Evolutionary conservation across 176 grass and related monocot genomes (phyloP).

Genomic region (Lolium perenne): DNA sequence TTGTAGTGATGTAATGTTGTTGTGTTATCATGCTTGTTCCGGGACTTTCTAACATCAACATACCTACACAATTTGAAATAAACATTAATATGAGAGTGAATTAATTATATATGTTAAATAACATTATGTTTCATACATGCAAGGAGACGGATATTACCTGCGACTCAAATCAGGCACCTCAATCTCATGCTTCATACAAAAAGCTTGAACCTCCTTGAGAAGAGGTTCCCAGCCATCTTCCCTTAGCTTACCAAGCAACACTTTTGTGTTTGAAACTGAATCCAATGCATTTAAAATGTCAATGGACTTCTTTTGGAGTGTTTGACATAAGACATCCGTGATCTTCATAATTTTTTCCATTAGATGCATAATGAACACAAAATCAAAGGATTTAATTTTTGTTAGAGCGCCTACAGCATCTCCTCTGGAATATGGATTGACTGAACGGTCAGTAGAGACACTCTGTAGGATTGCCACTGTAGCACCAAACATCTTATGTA

Average conservation of each 20-base stretch:
- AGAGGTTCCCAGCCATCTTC: too few relatives aligned
- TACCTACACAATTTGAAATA: not conserved
- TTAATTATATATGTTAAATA: not conserved
- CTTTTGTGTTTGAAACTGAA: too few relatives aligned
- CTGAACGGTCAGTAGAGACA: not conserved
- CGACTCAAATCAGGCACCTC: too few relatives aligned
- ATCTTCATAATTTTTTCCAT: constrained; percentile 6
- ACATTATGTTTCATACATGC: not conserved
- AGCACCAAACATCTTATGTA: too few relatives aligned
- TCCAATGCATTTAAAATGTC: not conserved
- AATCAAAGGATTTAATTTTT: not conserved
- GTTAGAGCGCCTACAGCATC: not conserved
- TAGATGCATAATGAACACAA: too few relatives aligned
- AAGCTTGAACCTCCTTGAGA: too few relatives aligned
- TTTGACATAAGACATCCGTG: not conserved
- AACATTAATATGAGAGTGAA: not conserved
- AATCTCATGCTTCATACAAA: too few relatives aligned
- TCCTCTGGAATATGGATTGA: not conserved
- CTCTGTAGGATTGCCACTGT: not conserved
- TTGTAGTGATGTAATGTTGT: not conserved
- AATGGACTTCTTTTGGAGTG: not conserved
- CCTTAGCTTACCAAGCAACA: too few relatives aligned
- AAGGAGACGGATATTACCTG: not conserved
- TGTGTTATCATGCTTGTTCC: not conserved
- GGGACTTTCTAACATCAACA: not conserved